Evolutionary conservation across 441 rosid species (phyloP).

Genomic region (Metrosideros polymorpha): DNA sequence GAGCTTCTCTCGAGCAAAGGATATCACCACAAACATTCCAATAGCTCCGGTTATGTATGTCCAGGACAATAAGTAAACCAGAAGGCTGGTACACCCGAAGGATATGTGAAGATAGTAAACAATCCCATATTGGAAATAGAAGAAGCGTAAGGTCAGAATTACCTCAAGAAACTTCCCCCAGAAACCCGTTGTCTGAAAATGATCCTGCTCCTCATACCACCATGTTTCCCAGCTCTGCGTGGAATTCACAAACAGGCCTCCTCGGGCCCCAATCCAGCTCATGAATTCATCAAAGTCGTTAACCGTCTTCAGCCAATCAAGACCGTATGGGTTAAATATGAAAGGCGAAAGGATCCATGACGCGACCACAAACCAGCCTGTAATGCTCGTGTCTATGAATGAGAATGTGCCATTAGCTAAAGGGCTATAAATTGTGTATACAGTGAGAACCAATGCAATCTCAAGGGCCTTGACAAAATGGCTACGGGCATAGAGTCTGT

Average conservation of each 20-base stretch:
- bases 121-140: slow-evolving; percentile 3
- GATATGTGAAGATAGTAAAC: background rate
- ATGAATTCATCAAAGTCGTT: background rate
- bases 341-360: slow-evolving; percentile 8
- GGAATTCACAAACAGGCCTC: slow-evolving; percentile 1
- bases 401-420: background rate
- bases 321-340: slow-evolving; percentile 6
- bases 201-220: slow-evolving; percentile 12
- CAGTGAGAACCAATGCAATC: background rate
- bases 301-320: slow-evolving; percentile 9
- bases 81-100: background rate
- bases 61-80: slow-evolving; percentile 4
- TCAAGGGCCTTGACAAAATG: slow-evolving; percentile 12
- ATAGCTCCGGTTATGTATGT: background rate
- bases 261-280: slow-evolving; percentile 4
- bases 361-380: slow-evolving; percentile 3
- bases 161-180: slow-evolving; percentile 6
- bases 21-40: background rate
- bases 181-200: background rate
- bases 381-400: slow-evolving; percentile 2
- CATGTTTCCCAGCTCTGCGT: slow-evolving; percentile 7
- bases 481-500: slow-evolving; percentile 9
- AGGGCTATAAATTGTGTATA: slow-evolving; percentile 5
- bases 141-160: slow-evolving; percentile 2
- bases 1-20: background rate